Conservation (phyloP, 2,329 filamentous ascomycete species). For the Pseudogymnoascus sp. region DNA sequence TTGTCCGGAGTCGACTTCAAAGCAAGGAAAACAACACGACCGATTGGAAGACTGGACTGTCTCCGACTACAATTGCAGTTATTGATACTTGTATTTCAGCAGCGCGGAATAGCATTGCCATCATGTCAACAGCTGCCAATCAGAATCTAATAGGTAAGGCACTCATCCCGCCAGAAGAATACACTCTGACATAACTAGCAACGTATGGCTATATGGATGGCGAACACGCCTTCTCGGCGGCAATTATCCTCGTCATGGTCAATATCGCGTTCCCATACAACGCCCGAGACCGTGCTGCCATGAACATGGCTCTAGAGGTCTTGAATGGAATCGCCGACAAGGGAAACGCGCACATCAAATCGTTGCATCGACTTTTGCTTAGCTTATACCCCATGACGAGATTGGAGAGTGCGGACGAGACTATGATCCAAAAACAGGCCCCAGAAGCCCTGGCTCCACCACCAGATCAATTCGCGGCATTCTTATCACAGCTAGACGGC, state of each 20-base stretch:
- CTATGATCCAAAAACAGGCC: slow-evolving; percentile 22
- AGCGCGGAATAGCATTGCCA: slow-evolving; percentile 39
- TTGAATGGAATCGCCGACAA: slow-evolving; percentile 43
- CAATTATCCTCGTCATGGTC: slow-evolving; percentile 46
- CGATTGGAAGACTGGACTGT: slow-evolving; percentile 41
- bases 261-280: slow-evolving; percentile 43
- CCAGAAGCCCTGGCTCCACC: not conserved
- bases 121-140: slow-evolving; percentile 41
- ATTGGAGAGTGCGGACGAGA: slow-evolving; percentile 1
- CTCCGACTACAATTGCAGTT: slow-evolving; percentile 39
- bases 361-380: slow-evolving; percentile 32
- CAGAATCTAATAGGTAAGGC: slow-evolving; percentile 41
- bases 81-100: slow-evolving; percentile 46
- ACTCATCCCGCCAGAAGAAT: not conserved
- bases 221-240: slow-evolving; percentile 47
- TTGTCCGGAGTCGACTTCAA: slow-evolving; percentile 41
- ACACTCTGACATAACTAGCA: slow-evolving; percentile 25
- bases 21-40: slow-evolving; percentile 28
- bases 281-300: slow-evolving; percentile 34
- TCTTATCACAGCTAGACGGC: not conserved
- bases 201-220: slow-evolving; percentile 51
- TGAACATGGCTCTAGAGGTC: slow-evolving; percentile 39
- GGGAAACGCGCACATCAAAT: slow-evolving; percentile 42
- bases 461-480: not conserved
- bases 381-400: slow-evolving; percentile 24